phyloP scores from a whole-genome alignment of 148 eudicot genomes.

The Simmondsia chinensis region DNA sequence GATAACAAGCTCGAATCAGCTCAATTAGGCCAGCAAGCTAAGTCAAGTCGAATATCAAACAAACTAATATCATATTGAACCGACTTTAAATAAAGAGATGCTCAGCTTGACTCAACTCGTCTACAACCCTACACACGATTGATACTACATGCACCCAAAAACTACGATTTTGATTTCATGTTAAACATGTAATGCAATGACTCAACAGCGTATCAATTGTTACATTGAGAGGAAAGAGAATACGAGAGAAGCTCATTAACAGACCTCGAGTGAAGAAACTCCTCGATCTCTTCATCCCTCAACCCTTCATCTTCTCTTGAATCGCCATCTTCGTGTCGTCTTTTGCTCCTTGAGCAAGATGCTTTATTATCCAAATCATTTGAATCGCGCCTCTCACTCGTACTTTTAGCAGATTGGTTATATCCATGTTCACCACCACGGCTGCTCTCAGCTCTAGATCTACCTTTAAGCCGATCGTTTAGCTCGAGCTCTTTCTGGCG shows the following conservation, averaged over 20 bases:
- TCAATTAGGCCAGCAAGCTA: too few species aligned
- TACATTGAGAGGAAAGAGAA: too few species aligned
- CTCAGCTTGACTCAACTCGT: too few species aligned
- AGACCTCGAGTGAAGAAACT: conserved; percentile 75
- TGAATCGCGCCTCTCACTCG: conserved; percentile 26
- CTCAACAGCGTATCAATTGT: too few species aligned
- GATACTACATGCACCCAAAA: too few species aligned
- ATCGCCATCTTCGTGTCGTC: conserved; percentile 17
- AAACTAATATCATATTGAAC: too few species aligned
- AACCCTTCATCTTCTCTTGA: conserved; percentile 45
- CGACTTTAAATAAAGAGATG: too few species aligned
- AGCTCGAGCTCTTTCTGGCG: conserved; percentile 79
- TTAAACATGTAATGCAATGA: too few species aligned
- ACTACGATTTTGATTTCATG: too few species aligned
- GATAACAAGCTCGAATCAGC: too few species aligned
- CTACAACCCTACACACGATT: too few species aligned
- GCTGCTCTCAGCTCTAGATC: conserved; percentile 22
- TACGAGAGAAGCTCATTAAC: neutral
- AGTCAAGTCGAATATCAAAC: too few species aligned
- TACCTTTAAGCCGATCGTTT: conserved; percentile 42
- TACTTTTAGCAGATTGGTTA: conserved; percentile 19
- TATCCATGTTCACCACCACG: conserved; percentile 19
- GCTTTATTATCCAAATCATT: conserved; percentile 8
- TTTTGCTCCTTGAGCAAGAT: conserved; percentile 45
- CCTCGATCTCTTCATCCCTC: conserved; percentile 71